Base-by-base conservation (phyloP, 2,329 filamentous ascomycete genomes). In the Leptographium flavum region DNA sequence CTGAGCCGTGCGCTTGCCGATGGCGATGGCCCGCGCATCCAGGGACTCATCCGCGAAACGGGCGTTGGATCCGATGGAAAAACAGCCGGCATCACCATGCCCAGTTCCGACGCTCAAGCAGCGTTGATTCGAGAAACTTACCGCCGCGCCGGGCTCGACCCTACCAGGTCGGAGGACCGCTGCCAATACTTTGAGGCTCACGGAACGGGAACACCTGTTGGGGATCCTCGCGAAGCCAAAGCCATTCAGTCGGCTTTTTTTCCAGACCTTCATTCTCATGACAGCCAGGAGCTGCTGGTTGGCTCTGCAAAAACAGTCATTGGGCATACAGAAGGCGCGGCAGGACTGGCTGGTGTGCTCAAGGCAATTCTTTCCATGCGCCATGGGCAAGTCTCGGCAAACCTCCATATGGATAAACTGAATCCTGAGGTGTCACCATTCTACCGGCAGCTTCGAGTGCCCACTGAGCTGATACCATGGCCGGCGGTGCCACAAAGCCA, bases 61-160 rank as follows among this genome's bases (percentile, higher is more conserved):
- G 66, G 62, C 11, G 55, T 65, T 41, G 73, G 72, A 49, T 64
- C 64, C 23, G 73, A 78, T 50, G 74, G 74, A 13, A 58, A 56
- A 28, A 64, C 71, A 50, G 35, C 58, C n/a, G 73, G 73, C 0
- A 69, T 79, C 47, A 77, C 73, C 0, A 64, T 73, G 56, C 76
- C 75, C 0, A 74, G 60, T 43, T 54, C 58, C 1, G 45, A 54
- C 3, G 65, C 69, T 1, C 73, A 76, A 52, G 58, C 61, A 1
- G 48, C 45, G 0, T 53, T 73, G 1, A 73, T 74, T 46, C 57
- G 56, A 35, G 55, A 58, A 6, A 68, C 67, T 0, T 76, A 75
- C 50, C 46, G 37, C 1, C 57, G 55, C 5, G 58, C 69, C 0
- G 71, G 64, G 2, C 58, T 69, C 2, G 60, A 71, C 43, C 50